phyloP scores from a whole-genome alignment of 495 filamentous ascomycete species.

The Penicillium lagena region DNA sequence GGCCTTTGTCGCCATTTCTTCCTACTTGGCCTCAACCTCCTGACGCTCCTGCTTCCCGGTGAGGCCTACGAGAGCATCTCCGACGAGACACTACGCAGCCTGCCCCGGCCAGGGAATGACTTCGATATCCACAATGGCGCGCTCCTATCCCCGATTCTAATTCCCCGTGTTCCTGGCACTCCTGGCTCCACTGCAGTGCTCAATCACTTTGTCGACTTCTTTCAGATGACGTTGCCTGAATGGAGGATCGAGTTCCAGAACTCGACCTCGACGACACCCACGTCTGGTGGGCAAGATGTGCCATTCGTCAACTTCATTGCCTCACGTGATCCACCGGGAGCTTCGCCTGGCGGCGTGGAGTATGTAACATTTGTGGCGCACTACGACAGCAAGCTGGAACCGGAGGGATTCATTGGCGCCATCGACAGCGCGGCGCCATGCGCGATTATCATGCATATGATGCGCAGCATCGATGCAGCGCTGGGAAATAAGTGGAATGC shows the following conservation, averaged over 20 bases:
- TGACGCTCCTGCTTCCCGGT: constrained; percentile 19
- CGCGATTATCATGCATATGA: constrained; percentile 84
- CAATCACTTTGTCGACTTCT: constrained; percentile 79
- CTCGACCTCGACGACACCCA: constrained; percentile 73
- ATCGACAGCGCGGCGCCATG: constrained; percentile 91
- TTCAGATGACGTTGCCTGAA: constrained; percentile 59
- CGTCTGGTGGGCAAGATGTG: constrained; percentile 57
- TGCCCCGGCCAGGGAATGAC: constrained; percentile 67
- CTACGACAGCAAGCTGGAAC: constrained; percentile 81
- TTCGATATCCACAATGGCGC: constrained; percentile 72
- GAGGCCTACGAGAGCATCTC: constrained; percentile 68
- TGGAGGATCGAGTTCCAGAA: constrained; percentile 85
- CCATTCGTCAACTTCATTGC: constrained; percentile 86
- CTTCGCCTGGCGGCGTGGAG: constrained; percentile 62
- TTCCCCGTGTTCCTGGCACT: constrained; percentile 83
- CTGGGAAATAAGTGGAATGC: constrained; percentile 74
- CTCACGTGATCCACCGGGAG: constrained; percentile 85
- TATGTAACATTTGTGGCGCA: constrained; percentile 85
- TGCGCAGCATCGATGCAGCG: constrained; percentile 70
- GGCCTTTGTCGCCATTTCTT: constrained; percentile 19
- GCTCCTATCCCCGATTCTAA: constrained; percentile 85
- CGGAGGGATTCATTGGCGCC: constrained; percentile 87
- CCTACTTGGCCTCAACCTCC: constrained; percentile 21
- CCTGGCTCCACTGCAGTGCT: constrained; percentile 67
- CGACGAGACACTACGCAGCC: constrained; percentile 55